Percentiles rank a stretch among this genome's conserved stretches.
Evolutionary conservation across 2,329 filamentous ascomycete genomes (phyloP).

Genomic region (Metarhizium rileyi): DNA sequence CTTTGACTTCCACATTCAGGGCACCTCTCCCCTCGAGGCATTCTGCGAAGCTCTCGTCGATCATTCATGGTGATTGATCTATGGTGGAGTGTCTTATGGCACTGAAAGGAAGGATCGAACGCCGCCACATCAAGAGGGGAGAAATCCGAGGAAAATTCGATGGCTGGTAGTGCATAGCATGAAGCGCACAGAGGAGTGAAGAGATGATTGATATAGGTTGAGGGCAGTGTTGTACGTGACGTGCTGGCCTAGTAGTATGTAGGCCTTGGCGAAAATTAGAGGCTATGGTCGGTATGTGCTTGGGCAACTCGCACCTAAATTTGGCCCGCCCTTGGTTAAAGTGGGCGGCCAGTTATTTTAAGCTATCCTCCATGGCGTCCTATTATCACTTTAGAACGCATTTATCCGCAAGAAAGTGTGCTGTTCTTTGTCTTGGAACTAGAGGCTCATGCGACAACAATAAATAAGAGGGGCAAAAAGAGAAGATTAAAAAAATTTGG

Average conservation of each 20-base stretch:
- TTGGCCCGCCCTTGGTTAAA: not conserved
- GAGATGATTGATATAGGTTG: too few species aligned
- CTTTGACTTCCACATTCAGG: slow-evolving; percentile 60
- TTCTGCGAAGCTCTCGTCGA: slow-evolving; percentile 35
- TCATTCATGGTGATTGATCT: slow-evolving; percentile 25
- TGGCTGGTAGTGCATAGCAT: not conserved
- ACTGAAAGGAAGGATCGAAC: not conserved
- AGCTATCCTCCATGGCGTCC: not conserved
- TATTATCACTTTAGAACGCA: not conserved
- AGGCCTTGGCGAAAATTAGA: too few species aligned
- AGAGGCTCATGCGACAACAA: too few species aligned
- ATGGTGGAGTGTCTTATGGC: not conserved
- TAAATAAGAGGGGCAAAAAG: too few species aligned
- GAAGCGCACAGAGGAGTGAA: not conserved
- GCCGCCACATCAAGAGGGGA: not conserved
- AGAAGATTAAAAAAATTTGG: too few species aligned
- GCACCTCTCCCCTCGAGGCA: slow-evolving; percentile 44
- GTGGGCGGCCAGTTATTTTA: not conserved
- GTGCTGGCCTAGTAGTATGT: not conserved
- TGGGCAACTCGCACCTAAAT: too few species aligned
- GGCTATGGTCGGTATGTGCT: too few species aligned
- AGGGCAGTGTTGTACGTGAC: not conserved
- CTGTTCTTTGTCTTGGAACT: too few species aligned
- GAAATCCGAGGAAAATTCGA: not conserved
- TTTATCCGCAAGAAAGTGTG: not conserved